A percentile compares a stretch with the other conserved stretches of the same genome.
phyloP scores from a whole-genome alignment of 2,329 filamentous ascomycete species.

The Delphinella strobiligena region DNA sequence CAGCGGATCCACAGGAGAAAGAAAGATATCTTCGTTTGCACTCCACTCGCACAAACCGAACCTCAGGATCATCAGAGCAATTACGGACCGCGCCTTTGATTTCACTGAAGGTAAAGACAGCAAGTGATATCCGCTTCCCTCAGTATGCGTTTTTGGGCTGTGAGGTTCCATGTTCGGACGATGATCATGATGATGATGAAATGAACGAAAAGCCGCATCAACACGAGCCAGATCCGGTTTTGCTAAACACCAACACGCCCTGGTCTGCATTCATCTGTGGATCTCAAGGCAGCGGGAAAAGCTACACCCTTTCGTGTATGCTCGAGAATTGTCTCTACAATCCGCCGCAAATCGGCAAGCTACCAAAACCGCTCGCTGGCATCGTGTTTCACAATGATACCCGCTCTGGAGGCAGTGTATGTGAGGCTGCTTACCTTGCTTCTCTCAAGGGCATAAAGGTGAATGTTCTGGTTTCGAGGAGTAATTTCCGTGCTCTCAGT shows the following conservation, averaged over 20 bases:
- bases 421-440: conserved; percentile 46
- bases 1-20: too few species aligned
- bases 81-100: conserved; percentile 4
- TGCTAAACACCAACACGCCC: conserved; percentile 43
- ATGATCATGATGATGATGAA: conserved; percentile 6
- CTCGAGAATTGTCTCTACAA: conserved; percentile 47
- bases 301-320: conserved; percentile 46
- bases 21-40: conserved; percentile 1
- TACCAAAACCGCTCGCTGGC: conserved; percentile 43
- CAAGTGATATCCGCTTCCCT: conserved; percentile 4
- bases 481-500: conserved; percentile 31
- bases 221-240: conserved; percentile 22
- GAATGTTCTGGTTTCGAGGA: conserved; percentile 39
- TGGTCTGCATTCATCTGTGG: conserved; percentile 52
- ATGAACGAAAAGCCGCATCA: conserved; percentile 3
- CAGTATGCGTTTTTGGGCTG: conserved; percentile 18
- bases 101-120: conserved; percentile 1
- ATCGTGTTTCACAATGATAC: conserved; percentile 48
- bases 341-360: conserved; percentile 27
- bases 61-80: conserved; percentile 4
- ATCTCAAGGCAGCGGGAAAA: conserved; percentile 51
- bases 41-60: neutral
- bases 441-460: conserved; percentile 36
- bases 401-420: conserved; percentile 37
- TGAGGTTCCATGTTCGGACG: conserved; percentile 6